Base-by-base conservation (phyloP, 345 rosid species). In the Cardamine occulta region DNA sequence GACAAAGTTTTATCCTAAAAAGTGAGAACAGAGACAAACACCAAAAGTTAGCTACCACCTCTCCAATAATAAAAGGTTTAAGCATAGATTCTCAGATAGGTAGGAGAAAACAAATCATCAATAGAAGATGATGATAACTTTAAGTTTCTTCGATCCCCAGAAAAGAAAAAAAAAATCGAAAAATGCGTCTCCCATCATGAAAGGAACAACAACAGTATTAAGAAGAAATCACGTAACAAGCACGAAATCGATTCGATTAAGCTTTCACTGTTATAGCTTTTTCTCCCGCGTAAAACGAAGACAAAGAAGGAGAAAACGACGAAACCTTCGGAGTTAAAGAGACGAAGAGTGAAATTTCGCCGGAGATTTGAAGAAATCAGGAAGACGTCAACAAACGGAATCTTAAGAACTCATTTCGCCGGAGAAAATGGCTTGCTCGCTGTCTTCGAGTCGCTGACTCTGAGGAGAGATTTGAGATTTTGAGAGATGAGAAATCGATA, bases 21-120 rank as follows among this genome's bases (percentile, higher is more conserved):
- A 57, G 61, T 51, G 7, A 51, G 18, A 71, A 72, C 37, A 77
- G 63, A 56, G 73, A 77, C 66, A 7, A 39, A 54, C 62, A 71
- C 71, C 45, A 71, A 37, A 71, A 57, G 66, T 39, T 6, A 53
- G 24, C 59, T 63, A 31, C 7, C 32, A 31, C 19, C 10, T 18
- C 34, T 65, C 23, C 56, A 42, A 63, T 52, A 21, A 60, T 10
- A 26, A 37, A 21, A 40, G 40, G 18, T 5, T 37, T 2, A 63
- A 55, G 31, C 72, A 70, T 37, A 63, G 65, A 70, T 70, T 63
- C 72, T 63, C 66, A 24, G 10, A 31, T 61, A 39, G 14, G 9
- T 4, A 51, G 24, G 23, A 66, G n/a, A 24, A n/a, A 45, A 31
- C 24, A 61, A 37, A 53, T 13, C 57, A 32, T 7, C 68, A 42